phyloP scores from a whole-genome alignment of 2,329 filamentous ascomycete species.

The Pezicula radicicola region DNA sequence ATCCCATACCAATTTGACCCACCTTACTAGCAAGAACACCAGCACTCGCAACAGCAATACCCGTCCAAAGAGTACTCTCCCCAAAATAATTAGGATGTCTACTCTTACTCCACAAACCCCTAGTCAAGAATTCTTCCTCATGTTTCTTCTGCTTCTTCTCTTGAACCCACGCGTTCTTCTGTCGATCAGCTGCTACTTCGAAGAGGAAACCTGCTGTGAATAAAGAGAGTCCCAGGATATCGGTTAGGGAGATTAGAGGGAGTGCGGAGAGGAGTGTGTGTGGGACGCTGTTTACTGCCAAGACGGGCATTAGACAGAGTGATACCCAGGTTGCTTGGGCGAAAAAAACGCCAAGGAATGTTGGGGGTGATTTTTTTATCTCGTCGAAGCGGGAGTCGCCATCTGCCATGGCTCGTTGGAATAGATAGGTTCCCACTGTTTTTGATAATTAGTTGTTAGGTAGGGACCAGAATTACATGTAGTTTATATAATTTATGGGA shows the following conservation, averaged over 20 bases:
- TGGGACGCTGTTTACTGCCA: conserved; percentile 61
- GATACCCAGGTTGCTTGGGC: conserved; percentile 67
- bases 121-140: conserved; percentile 62
- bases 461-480: too few relatives aligned
- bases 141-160: conserved; percentile 64
- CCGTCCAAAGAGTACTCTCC: conserved; percentile 67
- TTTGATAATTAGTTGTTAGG: not conserved
- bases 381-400: conserved; percentile 59
- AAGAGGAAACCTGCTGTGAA: conserved; percentile 58
- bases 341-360: conserved; percentile 52
- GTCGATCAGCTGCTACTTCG: conserved; percentile 59
- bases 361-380: conserved; percentile 48
- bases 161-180: conserved; percentile 59
- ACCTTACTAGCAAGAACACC: conserved; percentile 52
- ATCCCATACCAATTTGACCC: conserved; percentile 49
- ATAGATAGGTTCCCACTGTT: conserved; percentile 62
- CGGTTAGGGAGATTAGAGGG: conserved; percentile 45
- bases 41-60: conserved; percentile 57
- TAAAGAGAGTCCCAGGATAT: conserved; percentile 54
- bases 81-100: conserved; percentile 72
- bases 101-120: conserved; percentile 58
- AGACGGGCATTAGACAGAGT: conserved; percentile 62
- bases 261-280: conserved; percentile 46
- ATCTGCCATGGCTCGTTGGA: conserved; percentile 54
- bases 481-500: not conserved